These are phyloP conservation scores for Wallacemonas sp. DNA, from an alignment of 208 protist species.

Conservation along the genomic window DNA sequence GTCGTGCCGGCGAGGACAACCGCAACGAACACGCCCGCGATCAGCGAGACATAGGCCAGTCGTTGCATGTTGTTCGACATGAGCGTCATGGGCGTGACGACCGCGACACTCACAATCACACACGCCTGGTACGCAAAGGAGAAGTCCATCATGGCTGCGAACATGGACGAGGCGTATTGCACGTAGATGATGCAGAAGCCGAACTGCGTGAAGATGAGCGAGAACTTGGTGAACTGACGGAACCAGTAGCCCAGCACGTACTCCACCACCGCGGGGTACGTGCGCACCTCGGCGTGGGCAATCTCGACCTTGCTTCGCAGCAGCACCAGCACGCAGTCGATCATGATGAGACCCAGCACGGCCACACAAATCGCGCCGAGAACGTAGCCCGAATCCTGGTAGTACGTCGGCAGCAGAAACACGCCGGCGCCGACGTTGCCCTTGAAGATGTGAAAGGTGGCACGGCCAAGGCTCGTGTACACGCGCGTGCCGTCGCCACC, in stretches of 20 bases:
- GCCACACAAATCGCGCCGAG: slow-evolving; percentile 40
- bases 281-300: slow-evolving; percentile 51
- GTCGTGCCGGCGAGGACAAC: slow-evolving; percentile 58
- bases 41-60: slow-evolving; percentile 61
- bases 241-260: slow-evolving; percentile 60
- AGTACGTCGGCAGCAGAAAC: slow-evolving; percentile 79
- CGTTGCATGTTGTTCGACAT: slow-evolving; percentile 59
- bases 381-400: slow-evolving; percentile 73
- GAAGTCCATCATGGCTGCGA: slow-evolving; percentile 45
- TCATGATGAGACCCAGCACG: slow-evolving; percentile 64
- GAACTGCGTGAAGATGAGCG: slow-evolving; percentile 86
- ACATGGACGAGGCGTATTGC: slow-evolving; percentile 78
- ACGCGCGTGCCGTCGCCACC: not conserved
- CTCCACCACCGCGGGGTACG: slow-evolving; percentile 76
- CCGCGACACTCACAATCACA: slow-evolving; percentile 43
- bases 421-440: slow-evolving; percentile 84
- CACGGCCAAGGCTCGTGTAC: slow-evolving; percentile 52
- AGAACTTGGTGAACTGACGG: slow-evolving; percentile 60
- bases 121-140: slow-evolving; percentile 41
- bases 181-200: slow-evolving; percentile 85
- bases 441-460: slow-evolving; percentile 88
- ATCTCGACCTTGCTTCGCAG: slow-evolving; percentile 60
- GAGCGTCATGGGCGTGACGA: slow-evolving; percentile 76
- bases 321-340: slow-evolving; percentile 73
- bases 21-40: slow-evolving; percentile 59